Base-by-base conservation (phyloP, 768 basidiomycete genomes). In the Kwoniella heveanensis region DNA sequence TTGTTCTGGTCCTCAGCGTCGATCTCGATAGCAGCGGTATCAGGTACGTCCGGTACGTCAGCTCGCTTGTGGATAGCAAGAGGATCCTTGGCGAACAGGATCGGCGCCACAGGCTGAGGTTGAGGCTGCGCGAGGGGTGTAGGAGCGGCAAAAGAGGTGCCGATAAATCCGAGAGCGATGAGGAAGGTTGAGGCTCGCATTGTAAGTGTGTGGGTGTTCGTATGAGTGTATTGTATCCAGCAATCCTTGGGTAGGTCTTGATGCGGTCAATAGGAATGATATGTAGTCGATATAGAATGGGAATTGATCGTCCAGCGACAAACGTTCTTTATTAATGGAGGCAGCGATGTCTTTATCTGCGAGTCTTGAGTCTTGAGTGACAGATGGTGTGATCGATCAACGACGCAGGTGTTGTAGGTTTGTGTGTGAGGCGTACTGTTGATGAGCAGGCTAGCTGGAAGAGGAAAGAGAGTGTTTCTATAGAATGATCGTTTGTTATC, bases 81-180 rank as follows among this genome's bases (percentile, higher is more conserved):
- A 2, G 68, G 66, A 58, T 69, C 71, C 57, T 68, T 67, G 57
- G 71, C 32, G 55, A 64, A 66, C 48, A 62, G 54, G 39, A 44
- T 44, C 15, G 39, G 39, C 19, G 39, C 9, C 19, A 44, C 39
- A 44, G 39, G 39, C 19, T 44, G 39, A 44, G 39, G 39, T 44
- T 44, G 39, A 37, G 48, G n/a, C 13, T 47, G 54, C 6, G 60
- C 59, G 8, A 60, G 47, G 19, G 49, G 53, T 15, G 61, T 48
- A 4, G 56, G 55, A 7, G 57, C 59, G 10, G 69, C 55, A 6
- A 71, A 50, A 30, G 53, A 64, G 22, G 68, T 56, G 15, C 39
- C 54, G 49, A 64, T 54, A 52, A 71, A 56, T 27, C 63, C 61
- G 12, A 71, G 64, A 29, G 69, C 36, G 15, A 67, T 26, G 60